Evolutionary conservation across 768 basidiomycete genomes (phyloP), one percentile per base, ranked within the genome.

Genomic region (Pisolithus microcarpus): DNA sequence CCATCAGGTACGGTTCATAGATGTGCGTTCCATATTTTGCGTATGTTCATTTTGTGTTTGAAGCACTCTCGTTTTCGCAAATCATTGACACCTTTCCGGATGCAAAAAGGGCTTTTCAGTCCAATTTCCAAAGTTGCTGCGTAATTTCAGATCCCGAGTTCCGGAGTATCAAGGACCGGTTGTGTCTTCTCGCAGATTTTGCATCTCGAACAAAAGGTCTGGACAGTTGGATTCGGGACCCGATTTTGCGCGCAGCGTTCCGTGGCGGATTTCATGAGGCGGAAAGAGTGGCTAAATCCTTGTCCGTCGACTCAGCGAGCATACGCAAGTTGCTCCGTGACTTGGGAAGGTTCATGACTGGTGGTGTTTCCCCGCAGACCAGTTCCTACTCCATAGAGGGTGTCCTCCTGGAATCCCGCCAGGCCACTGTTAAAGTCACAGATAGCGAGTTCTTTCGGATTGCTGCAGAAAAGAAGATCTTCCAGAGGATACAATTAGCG

Each of bases 401-500:
- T 11, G 51, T 51, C 16, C 1, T 61, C 24, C 46, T 7, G 15
- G 34, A 15, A 0, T 52, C 59, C 16, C 39, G 26, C 3, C 16
- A 9, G 2, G 46, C 31, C 3, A 42, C 44, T 18, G 23, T n/a
- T 18, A 16, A 43, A 3, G 37, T 56, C 1, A 18, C 49, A 0
- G 63, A 65, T 16, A 21, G 18, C 28, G 48, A 51, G 11, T 56
- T 65, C 28, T 45, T 66, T 23, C 39, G 34, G 0, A 26, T 48
- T 1, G 15, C 65, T 8, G 40, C 21, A 0, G 18, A 44, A 31
- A 47, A 46, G 51, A 52, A 19, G 34, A 8, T 1, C 16, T 36
- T 46, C 58, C 60, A 26, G 11, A 1, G 5, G 7, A 40, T 8
- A 19, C n/a, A 21, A 1, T 23, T 26, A 23, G 15, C 7, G 43